Conservation (phyloP, 2,329 filamentous ascomycete genomes). For the Fusarium nisikadoi region DNA sequence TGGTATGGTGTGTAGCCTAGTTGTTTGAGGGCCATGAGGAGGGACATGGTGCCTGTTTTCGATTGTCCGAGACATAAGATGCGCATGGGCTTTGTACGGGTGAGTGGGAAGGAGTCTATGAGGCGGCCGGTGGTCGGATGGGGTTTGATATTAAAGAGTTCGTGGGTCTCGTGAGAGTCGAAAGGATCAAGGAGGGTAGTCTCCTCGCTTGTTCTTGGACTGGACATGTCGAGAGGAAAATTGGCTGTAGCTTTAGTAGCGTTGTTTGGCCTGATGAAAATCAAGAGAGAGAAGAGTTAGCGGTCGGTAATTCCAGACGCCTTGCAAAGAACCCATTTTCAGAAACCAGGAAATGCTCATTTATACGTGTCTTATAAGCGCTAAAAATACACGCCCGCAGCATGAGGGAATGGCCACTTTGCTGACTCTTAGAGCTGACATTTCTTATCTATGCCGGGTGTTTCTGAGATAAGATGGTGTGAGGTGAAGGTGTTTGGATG, state of each 20-base stretch:
- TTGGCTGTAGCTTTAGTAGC: too few relatives aligned
- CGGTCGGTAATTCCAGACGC: too few relatives aligned
- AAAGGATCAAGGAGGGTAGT: neutral
- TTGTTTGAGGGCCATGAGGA: constrained; percentile 14
- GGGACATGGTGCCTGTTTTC: constrained; percentile 8
- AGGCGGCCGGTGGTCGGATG: constrained; percentile 27
- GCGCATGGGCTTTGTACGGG: constrained; percentile 27
- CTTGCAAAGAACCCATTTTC: neutral
- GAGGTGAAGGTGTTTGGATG: constrained; percentile 4
- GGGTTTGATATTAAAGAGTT: constrained; percentile 23
- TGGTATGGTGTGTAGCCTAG: constrained; percentile 32
- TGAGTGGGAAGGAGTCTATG: constrained; percentile 26
- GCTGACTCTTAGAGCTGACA: neutral
- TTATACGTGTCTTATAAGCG: constrained; percentile 6
- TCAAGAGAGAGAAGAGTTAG: too few relatives aligned
- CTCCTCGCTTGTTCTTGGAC: neutral
- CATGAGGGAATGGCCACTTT: neutral
- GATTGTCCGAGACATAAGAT: constrained; percentile 33
- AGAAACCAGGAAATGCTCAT: neutral
- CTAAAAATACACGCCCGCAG: neutral
- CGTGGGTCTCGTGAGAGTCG: neutral
- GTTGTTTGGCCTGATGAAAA: rapidly evolving
- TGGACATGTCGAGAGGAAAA: neutral
- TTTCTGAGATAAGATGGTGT: constrained; percentile 1
- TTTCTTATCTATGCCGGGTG: neutral